phyloP scores from a whole-genome alignment of 108 stramenopile species.

The Cyclostephanos tholiformis region DNA sequence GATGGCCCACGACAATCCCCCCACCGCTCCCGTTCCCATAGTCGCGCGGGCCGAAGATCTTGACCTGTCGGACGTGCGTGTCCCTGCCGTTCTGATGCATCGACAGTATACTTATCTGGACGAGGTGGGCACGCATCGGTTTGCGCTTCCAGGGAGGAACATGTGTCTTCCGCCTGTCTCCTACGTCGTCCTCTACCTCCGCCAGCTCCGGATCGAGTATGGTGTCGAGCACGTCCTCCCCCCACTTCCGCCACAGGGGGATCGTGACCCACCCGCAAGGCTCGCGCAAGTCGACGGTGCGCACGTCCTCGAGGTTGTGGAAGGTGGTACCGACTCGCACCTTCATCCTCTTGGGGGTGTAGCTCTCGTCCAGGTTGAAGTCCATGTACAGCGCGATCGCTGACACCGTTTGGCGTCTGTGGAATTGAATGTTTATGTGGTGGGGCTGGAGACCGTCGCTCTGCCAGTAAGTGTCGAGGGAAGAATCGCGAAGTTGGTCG shows the following conservation, averaged over 20 bases:
- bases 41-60: conserved; percentile 83
- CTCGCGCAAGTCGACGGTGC: conserved; percentile 83
- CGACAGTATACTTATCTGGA: conserved; percentile 87
- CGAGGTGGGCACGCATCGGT: conserved; percentile 82
- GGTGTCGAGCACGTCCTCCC: conserved; percentile 47
- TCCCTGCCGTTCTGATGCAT: conserved; percentile 99
- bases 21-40: conserved; percentile 28
- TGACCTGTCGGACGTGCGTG: conserved; percentile 94
- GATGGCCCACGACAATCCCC: conserved; percentile 13
- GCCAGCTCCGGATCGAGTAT: conserved; percentile 66
- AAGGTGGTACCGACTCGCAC: conserved; percentile 88
- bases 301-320: conserved; percentile 89
- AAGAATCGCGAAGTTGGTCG: conserved; percentile 86
- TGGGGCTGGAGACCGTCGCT: conserved; percentile 94
- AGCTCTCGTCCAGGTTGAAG: conserved; percentile 89
- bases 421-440: conserved; percentile 93
- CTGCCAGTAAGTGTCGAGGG: conserved; percentile 94
- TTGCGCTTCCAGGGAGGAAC: conserved; percentile 38
- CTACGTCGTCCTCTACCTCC: conserved; percentile 12
- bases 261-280: conserved; percentile 87
- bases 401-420: conserved; percentile 78
- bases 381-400: conserved; percentile 93
- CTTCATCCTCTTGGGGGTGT: conserved; percentile 92
- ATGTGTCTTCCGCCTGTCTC: conserved; percentile 26
- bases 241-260: conserved; percentile 59